phyloP scores from a whole-genome alignment of 208 protist species.

The Acanthamoeba lenticulata region DNA sequence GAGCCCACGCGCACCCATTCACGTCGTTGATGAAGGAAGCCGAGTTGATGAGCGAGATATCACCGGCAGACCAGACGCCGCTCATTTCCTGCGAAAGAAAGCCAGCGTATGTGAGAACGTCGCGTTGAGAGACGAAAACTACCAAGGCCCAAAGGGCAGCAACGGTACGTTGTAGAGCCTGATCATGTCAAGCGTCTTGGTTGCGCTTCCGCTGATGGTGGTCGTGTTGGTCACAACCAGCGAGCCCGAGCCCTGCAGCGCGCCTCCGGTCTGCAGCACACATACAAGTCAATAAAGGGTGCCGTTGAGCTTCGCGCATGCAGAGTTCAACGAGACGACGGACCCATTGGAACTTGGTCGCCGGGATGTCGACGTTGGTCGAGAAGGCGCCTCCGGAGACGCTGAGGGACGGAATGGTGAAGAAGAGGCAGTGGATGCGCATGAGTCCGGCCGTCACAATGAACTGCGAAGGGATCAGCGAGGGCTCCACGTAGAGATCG shows the following conservation, averaged over 20 bases:
- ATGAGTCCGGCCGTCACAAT: constrained; percentile 25
- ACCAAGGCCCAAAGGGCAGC: too few relatives aligned
- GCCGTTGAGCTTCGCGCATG: too few relatives aligned
- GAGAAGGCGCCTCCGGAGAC: constrained; percentile 58
- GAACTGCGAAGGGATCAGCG: constrained; percentile 22
- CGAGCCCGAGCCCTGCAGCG: constrained; percentile 17
- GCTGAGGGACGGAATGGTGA: constrained; percentile 13
- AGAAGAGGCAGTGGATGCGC: constrained; percentile 58
- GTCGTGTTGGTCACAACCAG: not conserved
- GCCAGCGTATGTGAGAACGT: too few relatives aligned
- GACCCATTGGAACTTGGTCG: not conserved
- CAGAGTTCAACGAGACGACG: not conserved
- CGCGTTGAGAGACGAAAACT: too few relatives aligned
- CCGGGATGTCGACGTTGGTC: constrained; percentile 59
- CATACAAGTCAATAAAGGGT: not conserved
- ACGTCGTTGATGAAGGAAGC: constrained; percentile 49
- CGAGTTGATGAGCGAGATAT: constrained; percentile 1
- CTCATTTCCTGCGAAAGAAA: not conserved
- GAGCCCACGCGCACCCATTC: too few relatives aligned
- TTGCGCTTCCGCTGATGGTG: not conserved
- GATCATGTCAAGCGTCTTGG: constrained; percentile 37
- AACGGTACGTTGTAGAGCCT: constrained; percentile 34
- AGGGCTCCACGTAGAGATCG: constrained; percentile 52
- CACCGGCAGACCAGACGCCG: not conserved
- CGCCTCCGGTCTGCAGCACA: not conserved